Base-by-base conservation (phyloP, 768 basidiomycete genomes). In the Suillus plorans region DNA sequence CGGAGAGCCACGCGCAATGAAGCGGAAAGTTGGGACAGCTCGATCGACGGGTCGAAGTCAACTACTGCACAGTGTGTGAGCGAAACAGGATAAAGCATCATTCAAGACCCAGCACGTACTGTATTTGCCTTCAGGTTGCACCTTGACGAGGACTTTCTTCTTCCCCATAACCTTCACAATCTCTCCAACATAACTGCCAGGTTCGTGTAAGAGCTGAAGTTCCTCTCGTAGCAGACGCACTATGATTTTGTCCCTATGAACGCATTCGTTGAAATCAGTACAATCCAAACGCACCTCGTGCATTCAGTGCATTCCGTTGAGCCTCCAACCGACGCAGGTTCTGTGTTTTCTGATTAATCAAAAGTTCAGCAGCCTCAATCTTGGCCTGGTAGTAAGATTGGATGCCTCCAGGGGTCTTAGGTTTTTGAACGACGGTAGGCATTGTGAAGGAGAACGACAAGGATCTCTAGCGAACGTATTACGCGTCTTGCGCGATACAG, bases 91-190 rank as follows among this genome's bases (percentile, higher is more conserved):
- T 25, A 22, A n/a, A 39, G 20, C n/a, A 0, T 12, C 20, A 18
- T 10, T 44, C 34, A 10, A 14, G 25, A 60, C 28, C n/a, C 13
- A 5, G 45, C 47, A 85, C 93, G 72, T 68, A 98, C 96, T 97
- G 81, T 98, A 98, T 87, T 98, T 98, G 61, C 97, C 97, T 81
- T 99, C 96, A 0, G 96, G 97, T 75, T 98, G 96, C 6, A 99
- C 95, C 76, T 99, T 98, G 67, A 99, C 96, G 49, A 99, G 80
- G 16, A 99, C 96, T 79, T 97, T 98, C 77, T 89, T 99, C 90
- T 98, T 98, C 63, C 96, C 95, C 97, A 99, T 99, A 7, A 97
- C 91, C 79, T 97, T 99, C 69, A 98, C 90, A 14, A 99, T 89
- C 78, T 99, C 97, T 8, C 97, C 97, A 47, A 99, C 96, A 79